phyloP scores from a whole-genome alignment of 1,139 yeast species.

The Kodamaea fungicola region DNA sequence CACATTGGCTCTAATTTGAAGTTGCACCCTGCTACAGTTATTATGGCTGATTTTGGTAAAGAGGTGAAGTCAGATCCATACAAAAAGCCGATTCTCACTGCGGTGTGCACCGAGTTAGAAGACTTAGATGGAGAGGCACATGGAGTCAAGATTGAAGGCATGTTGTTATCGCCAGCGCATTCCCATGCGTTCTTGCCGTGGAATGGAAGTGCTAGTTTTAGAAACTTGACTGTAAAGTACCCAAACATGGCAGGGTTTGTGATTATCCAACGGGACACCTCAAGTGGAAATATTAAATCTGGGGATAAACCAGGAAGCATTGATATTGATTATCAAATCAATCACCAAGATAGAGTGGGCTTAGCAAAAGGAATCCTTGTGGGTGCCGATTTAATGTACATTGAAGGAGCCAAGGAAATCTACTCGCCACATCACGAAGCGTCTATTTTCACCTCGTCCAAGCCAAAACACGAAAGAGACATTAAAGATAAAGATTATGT shows the following conservation, averaged over 20 bases:
- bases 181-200: conserved; percentile 44
- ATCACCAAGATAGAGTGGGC: conserved; percentile 43
- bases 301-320: conserved; percentile 37
- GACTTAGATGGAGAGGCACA: conserved; percentile 56
- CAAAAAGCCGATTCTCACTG: conserved; percentile 48
- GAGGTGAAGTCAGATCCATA: conserved; percentile 34
- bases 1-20: conserved; percentile 54
- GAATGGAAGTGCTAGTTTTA: conserved; percentile 32
- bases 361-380: conserved; percentile 37
- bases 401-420: conserved; percentile 51
- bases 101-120: conserved; percentile 48
- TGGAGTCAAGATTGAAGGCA: conserved; percentile 55
- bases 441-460: conserved; percentile 37
- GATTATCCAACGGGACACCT: conserved; percentile 48
- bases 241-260: conserved; percentile 41
- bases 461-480: conserved; percentile 41
- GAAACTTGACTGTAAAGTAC: conserved; percentile 36
- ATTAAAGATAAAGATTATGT: conserved; percentile 46
- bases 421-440: conserved; percentile 35
- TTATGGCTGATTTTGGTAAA: conserved; percentile 42
- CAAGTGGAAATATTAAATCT: conserved; percentile 39
- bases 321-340: conserved; percentile 38
- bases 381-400: conserved; percentile 46
- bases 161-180: conserved; percentile 45
- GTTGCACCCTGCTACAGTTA: conserved; percentile 48